Base-by-base conservation (phyloP, 2,329 filamentous ascomycete species). In the Aureobasidium sp. region DNA sequence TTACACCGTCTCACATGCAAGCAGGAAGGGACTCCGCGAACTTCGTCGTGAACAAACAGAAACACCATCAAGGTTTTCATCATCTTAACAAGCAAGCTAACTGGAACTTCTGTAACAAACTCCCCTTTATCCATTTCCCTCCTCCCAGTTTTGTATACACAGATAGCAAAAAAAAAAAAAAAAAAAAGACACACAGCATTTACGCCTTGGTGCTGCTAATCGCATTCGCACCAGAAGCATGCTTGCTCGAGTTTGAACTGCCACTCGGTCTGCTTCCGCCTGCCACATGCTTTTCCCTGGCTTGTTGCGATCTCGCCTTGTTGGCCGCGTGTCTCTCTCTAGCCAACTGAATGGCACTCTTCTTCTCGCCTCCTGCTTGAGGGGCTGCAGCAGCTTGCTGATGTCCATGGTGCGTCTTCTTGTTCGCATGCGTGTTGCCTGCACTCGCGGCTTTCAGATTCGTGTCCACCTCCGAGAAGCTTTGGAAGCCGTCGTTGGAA, bases 261-360 rank as follows among this genome's bases (percentile, higher is more conserved):
- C 54, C 54, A 25, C 27, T 38, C 5, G 42, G 42, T 17, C 49
- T 60, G 27, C 38, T 60, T 1, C 33, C 35, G 17, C 43, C 60
- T 17, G 43, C 29, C 17, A 42, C 49, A 31, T 23, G 21, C 3
- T 42, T 43, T 17, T 46, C 23, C 21, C 55, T 49, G 9, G 55
- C 55, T 60, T 65, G 67, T 68, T 70, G 69, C 70, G 73, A 63
- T 53, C 62, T 69, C n/a, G 61, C 66, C 66, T 77, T 78, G 29
- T 73, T 70, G 15, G 77, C 78, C 10, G 78, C 81, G 69, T 81
- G 81, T 58, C 79, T 76, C 64, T 82, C 81, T 60, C 83, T 74
- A 8, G 84, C 84, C 62, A 83, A 69, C 65, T 86, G 79, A 61
- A 86, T 75, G 21, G 76, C 74, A 10, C 78, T 79, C 69, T 80